These are phyloP conservation scores for Solanum chiquidenum DNA, from an alignment of 257 asterid genomes.

Conservation along the genomic window DNA sequence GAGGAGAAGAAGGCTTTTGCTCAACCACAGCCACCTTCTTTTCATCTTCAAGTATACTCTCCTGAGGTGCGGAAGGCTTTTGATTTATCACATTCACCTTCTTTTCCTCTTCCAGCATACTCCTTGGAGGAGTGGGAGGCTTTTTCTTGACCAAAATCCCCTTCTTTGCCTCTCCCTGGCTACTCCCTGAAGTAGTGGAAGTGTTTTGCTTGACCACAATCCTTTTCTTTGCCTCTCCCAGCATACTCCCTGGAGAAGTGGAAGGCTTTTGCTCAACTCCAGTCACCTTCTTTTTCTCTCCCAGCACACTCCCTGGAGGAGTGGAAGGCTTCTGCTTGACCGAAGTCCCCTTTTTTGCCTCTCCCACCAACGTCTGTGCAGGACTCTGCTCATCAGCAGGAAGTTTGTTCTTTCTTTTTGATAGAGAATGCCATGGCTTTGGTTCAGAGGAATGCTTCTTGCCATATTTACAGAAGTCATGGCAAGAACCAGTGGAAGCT, in stretches of 20 bases:
- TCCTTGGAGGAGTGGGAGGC: background rate
- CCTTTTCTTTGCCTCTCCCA: constrained; percentile 27
- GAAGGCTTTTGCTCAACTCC: background rate
- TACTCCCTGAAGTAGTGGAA: constrained; percentile 6
- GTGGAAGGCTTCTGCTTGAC: background rate
- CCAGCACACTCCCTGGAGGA: constrained; percentile 10
- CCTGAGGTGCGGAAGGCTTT: background rate
- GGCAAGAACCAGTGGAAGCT: constrained; percentile 89
- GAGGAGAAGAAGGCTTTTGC: background rate
- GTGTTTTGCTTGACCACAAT: background rate
- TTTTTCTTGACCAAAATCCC: background rate
- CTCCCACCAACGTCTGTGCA: constrained; percentile 16
- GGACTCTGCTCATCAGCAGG: constrained; percentile 17
- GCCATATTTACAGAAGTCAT: constrained; percentile 83
- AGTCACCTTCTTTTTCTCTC: constrained; percentile 24
- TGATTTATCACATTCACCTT: constrained; percentile 2
- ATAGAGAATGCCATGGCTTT: constrained; percentile 34
- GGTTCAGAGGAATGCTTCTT: constrained; percentile 25
- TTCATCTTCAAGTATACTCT: background rate
- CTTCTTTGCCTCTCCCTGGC: constrained; percentile 26
- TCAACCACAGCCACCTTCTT: background rate
- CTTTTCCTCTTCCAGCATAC: background rate
- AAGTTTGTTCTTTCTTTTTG: constrained; percentile 23
- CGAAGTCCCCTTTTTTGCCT: constrained; percentile 19
- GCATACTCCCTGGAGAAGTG: constrained; percentile 7